phyloP scores from a whole-genome alignment of 352 stramenopile genomes.

The Stephanocyclus meneghinianus region DNA sequence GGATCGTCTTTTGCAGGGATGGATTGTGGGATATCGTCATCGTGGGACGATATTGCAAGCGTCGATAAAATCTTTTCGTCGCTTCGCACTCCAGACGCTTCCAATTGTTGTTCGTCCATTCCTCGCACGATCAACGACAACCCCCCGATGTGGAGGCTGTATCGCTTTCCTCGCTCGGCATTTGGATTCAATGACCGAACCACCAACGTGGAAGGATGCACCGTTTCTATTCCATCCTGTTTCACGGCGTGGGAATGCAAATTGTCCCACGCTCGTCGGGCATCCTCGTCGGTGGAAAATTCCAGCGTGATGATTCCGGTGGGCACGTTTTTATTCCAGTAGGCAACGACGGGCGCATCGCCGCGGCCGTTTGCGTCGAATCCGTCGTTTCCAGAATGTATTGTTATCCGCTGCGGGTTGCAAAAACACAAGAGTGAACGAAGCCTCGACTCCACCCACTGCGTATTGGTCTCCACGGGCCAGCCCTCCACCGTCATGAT shows the following conservation, averaged over 20 bases:
- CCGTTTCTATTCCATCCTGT: background rate
- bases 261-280: constrained; percentile 25
- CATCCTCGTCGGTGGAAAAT: constrained; percentile 32
- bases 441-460: constrained; percentile 16
- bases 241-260: constrained; percentile 4
- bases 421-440: constrained; percentile 19
- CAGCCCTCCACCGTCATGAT: constrained; percentile 40
- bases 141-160: no score
- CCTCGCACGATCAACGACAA: no score
- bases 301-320: constrained; percentile 35
- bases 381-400: no score
- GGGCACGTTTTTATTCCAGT: constrained; percentile 23
- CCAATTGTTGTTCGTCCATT: no score
- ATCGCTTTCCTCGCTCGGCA: background rate
- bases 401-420: background rate
- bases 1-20: no score
- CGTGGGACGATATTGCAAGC: no score
- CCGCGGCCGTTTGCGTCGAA: no score
- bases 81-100: no score
- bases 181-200: background rate
- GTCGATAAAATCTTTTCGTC: no score
- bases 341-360: constrained; percentile 4
- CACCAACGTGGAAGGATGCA: background rate
- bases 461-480: constrained; percentile 22
- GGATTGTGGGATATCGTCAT: no score